These are phyloP conservation scores for Yamadazyma taylorii DNA, from an alignment of 1,139 yeast genomes.

Conservation along the genomic window DNA sequence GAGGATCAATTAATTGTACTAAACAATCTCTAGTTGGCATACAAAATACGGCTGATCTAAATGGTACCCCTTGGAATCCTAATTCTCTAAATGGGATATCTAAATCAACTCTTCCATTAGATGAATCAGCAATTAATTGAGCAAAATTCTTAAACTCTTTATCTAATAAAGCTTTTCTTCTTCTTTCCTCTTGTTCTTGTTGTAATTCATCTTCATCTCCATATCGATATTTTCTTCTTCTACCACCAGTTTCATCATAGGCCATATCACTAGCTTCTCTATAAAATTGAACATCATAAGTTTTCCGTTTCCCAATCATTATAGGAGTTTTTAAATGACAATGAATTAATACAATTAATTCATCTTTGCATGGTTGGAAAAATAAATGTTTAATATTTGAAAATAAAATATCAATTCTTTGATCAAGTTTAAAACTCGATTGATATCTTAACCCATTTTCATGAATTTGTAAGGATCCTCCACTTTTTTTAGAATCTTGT, in stretches of 20 bases:
- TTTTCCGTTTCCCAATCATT: constrained; percentile 93
- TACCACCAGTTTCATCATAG: constrained; percentile 95
- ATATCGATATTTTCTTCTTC: constrained; percentile 84
- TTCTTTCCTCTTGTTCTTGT: constrained; percentile 97
- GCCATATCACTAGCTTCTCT: constrained; percentile 97
- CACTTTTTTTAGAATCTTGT: constrained; percentile 92
- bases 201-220: constrained; percentile 99
- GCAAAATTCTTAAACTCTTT: constrained; percentile 90
- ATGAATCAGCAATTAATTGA: constrained; percentile 86
- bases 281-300: constrained; percentile 93
- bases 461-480: constrained; percentile 89
- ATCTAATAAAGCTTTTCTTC: constrained; percentile 86
- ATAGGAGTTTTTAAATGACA: constrained; percentile 91
- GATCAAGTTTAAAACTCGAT: constrained; percentile 78
- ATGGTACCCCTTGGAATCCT: constrained; percentile 97
- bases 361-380: constrained; percentile 96
- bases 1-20: constrained; percentile 91
- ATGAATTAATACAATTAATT: constrained; percentile 87
- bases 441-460: constrained; percentile 96
- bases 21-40: constrained; percentile 98
- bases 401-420: constrained; percentile 83
- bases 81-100: constrained; percentile 95
- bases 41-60: constrained; percentile 89
- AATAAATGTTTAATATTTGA: constrained; percentile 90
- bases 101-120: constrained; percentile 77